A percentile compares a stretch with the other conserved stretches of the same genome.
Evolutionary conservation across 345 rosid genomes (phyloP).

Genomic region (Melaleuca alternifolia): DNA sequence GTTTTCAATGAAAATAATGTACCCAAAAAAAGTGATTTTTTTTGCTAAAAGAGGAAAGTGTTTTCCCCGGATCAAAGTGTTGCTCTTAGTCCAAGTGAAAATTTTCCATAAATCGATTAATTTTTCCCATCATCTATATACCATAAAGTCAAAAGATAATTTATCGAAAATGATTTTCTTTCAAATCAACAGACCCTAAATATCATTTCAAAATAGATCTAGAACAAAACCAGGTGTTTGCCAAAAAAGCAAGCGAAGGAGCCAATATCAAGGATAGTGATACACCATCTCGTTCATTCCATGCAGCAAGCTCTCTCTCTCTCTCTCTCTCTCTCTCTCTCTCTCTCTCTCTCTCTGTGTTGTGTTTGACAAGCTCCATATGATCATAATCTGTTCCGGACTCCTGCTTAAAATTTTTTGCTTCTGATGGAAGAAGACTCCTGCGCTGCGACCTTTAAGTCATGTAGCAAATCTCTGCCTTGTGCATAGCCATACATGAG

Average conservation of each 20-base stretch:
- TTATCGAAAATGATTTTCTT: accelerated
- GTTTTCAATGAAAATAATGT: not conserved
- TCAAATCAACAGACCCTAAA: not conserved
- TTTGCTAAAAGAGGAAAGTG: not conserved
- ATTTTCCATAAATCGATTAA: not conserved
- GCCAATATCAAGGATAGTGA: too few species aligned
- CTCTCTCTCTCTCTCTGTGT: too few species aligned
- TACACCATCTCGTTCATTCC: too few species aligned
- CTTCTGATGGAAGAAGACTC: not conserved
- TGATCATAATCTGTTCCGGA: not conserved
- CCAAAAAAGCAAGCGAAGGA: too few species aligned
- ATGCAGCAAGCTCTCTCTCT: too few species aligned
- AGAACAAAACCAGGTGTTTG: not conserved
- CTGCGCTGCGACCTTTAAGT: not conserved
- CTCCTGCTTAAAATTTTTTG: not conserved
- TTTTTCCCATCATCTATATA: not conserved
- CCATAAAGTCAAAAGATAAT: accelerated
- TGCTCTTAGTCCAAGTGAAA: not conserved
- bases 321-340: too few species aligned
- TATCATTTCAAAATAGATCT: not conserved
- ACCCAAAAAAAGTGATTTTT: not conserved
- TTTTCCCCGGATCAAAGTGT: accelerated
- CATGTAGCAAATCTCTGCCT: not conserved
- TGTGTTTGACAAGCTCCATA: not conserved
- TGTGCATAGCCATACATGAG: not conserved